Evolutionary conservation across 192 early-diverging fungal genomes (phyloP), one percentile per base, ranked within the genome.

Genomic region (Dissophora globulifera): DNA sequence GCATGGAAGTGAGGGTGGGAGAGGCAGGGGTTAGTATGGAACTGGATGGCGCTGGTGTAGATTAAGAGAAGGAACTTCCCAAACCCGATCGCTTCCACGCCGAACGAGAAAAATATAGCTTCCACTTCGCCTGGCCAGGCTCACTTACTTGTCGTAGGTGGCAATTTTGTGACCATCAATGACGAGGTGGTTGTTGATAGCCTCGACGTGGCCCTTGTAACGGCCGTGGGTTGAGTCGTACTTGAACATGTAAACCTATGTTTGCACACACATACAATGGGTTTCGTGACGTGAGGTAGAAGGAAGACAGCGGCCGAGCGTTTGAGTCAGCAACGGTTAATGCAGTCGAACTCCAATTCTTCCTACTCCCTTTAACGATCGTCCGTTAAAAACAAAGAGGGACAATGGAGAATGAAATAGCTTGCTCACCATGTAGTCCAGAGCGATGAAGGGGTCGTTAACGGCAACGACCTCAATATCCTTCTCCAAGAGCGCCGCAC

Each of bases 151-250:
- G 62, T 84, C 66, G 84, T 85, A 89, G 80, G 95, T 90, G 42
- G 82, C 48, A 81, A 98, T 94, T 45, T 79, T 43, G 57, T 89
- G 62, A 65, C 96, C 95, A 83, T 98, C 93, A 56, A 99, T 90
- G 61, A 94, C 53, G 16, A 99, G 89, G 86, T 94, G 94, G 71
- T 91, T 93, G 81, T 92, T 87, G 85, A 92, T 87, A 78, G 84
- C 69, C 69, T 85, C 82, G 62, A 95, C 91, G 23, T 86, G 85
- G 56, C 93, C 95, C 82, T 94, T 91, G 91, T 90, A 94, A 56
- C 89, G 90, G 56, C 97, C 97, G 85, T 99, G 97, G 71, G 96
- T 97, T 38, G 97, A 97, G 90, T 99, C 97, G 83, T 96, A 99
- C 88, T 97, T 94, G 72, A 96, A 85, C 81, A 97, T 85, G 89